A percentile compares a stretch with the other conserved stretches of the same genome.
Conservation (phyloP, 257 asterid genomes). For the Ehretia macrophylla region DNA sequence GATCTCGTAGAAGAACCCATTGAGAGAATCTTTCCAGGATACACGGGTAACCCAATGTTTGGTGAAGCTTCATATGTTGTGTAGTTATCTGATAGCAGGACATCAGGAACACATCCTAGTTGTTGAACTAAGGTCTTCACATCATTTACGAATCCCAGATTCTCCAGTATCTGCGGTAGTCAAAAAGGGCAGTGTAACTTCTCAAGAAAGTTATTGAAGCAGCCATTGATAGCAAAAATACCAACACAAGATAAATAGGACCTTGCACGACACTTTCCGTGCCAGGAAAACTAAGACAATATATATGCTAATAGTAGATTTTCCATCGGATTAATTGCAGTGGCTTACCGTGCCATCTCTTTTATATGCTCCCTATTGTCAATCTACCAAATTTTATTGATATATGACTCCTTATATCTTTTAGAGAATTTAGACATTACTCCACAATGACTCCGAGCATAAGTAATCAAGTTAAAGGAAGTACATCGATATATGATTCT, state of each 20-base stretch:
- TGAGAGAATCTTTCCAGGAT: constrained; percentile 23
- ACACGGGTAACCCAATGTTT: constrained; percentile 36
- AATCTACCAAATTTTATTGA: too few relatives aligned
- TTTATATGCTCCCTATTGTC: not conserved
- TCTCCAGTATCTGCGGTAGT: constrained; percentile 62
- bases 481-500: too few relatives aligned
- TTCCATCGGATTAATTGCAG: not conserved
- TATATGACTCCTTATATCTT: too few relatives aligned
- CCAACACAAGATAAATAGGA: not conserved
- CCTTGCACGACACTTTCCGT: too few relatives aligned
- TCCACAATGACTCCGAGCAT: too few relatives aligned
- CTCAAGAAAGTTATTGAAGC: constrained; percentile 8
- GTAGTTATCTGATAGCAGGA: constrained; percentile 43
- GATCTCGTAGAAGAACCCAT: constrained; percentile 31
- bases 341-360: not conserved
- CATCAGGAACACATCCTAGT: constrained; percentile 62
- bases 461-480: too few relatives aligned
- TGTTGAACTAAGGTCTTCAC: constrained; percentile 55
- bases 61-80: constrained; percentile 36
- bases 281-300: not conserved
- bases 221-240: not conserved
- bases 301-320: not conserved
- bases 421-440: too few relatives aligned
- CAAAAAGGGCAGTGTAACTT: constrained; percentile 13
- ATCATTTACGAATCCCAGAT: constrained; percentile 53